These are phyloP conservation scores for Arthrocladium fulminans DNA, from an alignment of 2,329 filamentous ascomycete species.

Conservation along the genomic window DNA sequence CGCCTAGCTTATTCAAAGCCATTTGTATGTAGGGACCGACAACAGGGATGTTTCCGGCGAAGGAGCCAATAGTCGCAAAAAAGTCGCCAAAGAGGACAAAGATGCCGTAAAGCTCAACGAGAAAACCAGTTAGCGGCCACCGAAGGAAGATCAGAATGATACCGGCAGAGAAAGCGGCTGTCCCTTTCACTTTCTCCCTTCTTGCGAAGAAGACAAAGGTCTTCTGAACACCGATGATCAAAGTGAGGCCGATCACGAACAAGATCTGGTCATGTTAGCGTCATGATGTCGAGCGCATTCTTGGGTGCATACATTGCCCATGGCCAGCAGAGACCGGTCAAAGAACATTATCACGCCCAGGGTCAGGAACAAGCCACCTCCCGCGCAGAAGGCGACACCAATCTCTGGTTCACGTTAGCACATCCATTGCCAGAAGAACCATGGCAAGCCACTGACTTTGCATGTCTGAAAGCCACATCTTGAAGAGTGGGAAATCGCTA, in stretches of 20 bases:
- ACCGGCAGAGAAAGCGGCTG: conserved; percentile 74
- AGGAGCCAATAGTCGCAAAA: conserved; percentile 80
- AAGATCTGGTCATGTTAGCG: conserved; percentile 58
- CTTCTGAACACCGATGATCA: conserved; percentile 88
- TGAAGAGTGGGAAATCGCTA: not conserved
- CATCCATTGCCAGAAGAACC: too few species aligned
- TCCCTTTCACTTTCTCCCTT: conserved; percentile 85
- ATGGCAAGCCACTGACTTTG: conserved; percentile 56
- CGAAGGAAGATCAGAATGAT: conserved; percentile 76
- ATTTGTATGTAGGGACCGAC: conserved; percentile 77
- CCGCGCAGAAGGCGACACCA: conserved; percentile 94
- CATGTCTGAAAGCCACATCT: conserved; percentile 88
- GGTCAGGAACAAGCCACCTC: conserved; percentile 88
- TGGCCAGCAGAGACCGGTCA: conserved; percentile 89
- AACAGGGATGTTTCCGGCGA: conserved; percentile 74
- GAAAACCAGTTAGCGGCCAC: conserved; percentile 86
- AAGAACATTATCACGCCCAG: conserved; percentile 96
- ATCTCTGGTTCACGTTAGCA: conserved; percentile 56
- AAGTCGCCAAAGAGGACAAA: conserved; percentile 93
- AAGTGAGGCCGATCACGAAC: conserved; percentile 90
- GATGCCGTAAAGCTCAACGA: conserved; percentile 87
- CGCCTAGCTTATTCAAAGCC: conserved; percentile 60
- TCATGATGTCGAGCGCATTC: not conserved
- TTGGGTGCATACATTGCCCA: conserved; percentile 70
- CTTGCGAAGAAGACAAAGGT: conserved; percentile 91